Evolutionary conservation across 805 yeast species (phyloP), one percentile per base, ranked within the genome.

Genomic region (Blastobotrys chiropterorum): DNA sequence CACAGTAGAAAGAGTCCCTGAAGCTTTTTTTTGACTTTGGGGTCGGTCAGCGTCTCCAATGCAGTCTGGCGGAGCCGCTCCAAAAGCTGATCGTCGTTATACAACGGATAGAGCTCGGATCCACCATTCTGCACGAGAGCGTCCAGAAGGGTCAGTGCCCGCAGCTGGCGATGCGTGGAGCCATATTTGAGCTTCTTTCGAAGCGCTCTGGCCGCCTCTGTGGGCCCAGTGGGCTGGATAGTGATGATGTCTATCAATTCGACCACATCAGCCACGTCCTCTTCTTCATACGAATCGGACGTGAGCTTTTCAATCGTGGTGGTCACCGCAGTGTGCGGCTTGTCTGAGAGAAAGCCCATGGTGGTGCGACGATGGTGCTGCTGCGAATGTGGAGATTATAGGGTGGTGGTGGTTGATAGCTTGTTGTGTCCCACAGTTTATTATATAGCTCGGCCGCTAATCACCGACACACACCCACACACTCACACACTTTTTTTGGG

Each of bases 141-240:
- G 59, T 85, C 86, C 40, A 83, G 67, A 11, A 53, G 63, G 76
- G 62, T 84, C 69, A 90, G 66, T 0, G 95, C 86, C 45, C 86
- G 78, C 49, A 77, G 60, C 65, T 87, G 95, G 57, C 84, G 85
- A 16, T 71, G 68, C 3, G 68, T 64, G 1, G 74, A 62, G n/a
- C 97, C 98, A 63, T 92, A 86, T 69, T 95, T 94, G 63, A 94
- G 71, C 62, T 83, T 82, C 73, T 94, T 94, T 48, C 99, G 77
- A 19, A 94, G 71, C 0, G 96, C 95, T 43, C 98, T 75, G 0
- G 97, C 97, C 1, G 95, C 92, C 66, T 94, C 99, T 34, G 74
- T 67, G 47, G 83, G 72, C 4, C 83, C 75, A 11, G 68, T 53
- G 5, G 67, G 61, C 34, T 73, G 72, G 22, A 72, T 58, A 46